phyloP scores from a whole-genome alignment of 768 basidiomycete species.

The Lactifluus volemus region DNA sequence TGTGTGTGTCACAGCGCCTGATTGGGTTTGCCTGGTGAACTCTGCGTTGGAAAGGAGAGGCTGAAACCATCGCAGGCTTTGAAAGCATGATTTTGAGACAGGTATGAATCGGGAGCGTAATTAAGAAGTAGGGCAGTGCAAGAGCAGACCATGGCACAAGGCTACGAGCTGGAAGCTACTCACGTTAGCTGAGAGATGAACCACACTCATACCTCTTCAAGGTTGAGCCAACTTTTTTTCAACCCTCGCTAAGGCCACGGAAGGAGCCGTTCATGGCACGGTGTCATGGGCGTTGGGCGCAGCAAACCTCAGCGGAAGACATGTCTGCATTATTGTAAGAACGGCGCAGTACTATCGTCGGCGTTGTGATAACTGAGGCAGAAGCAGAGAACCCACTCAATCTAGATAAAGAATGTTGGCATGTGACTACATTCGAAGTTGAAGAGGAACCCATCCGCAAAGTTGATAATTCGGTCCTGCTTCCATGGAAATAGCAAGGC shows the following conservation, averaged over 20 bases:
- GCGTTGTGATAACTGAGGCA: neutral
- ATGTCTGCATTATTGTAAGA: neutral
- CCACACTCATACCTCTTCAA: neutral
- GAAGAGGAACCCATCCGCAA: too few species aligned
- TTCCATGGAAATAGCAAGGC: too few species aligned
- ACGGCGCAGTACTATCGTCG: neutral
- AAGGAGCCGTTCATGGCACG: neutral
- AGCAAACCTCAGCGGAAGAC: neutral
- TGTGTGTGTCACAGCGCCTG: neutral
- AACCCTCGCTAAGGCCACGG: neutral
- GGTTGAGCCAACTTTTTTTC: neutral
- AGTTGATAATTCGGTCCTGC: too few species aligned
- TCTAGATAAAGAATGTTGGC: too few species aligned
- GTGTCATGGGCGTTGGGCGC: neutral
- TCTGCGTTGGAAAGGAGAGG: neutral
- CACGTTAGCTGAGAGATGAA: neutral
- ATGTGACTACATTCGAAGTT: too few species aligned
- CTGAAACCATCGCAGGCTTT: neutral
- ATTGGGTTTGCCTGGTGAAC: neutral
- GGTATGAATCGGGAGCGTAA: neutral
- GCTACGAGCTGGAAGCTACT: neutral
- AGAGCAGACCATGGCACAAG: neutral
- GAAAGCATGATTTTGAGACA: neutral
- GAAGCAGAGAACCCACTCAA: neutral
- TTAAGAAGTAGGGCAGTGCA: neutral